A percentile compares a stretch with the other conserved stretches of the same genome.
Evolutionary conservation across 257 asterid genomes (phyloP).

Genomic region (Pogostemon cablin): DNA sequence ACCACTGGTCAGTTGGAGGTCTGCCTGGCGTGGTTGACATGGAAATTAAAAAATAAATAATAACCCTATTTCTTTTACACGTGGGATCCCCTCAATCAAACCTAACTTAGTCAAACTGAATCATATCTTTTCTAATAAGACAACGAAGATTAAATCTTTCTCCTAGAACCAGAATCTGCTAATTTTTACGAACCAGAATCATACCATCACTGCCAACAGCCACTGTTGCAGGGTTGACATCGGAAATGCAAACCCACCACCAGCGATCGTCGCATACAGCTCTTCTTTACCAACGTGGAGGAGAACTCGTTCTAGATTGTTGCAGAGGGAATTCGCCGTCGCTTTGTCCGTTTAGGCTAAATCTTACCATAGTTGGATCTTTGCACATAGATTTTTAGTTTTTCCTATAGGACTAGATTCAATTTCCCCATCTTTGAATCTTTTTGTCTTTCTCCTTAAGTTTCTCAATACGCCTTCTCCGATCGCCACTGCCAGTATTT

Average conservation of each 20-base stretch:
- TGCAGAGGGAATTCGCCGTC: slow-evolving; percentile 65
- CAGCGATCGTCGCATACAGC: slow-evolving; percentile 28
- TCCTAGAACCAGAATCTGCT: no score
- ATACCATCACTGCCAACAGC: no score
- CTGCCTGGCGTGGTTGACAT: no score
- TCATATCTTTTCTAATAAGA: no score
- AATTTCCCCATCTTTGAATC: slow-evolving; percentile 61
- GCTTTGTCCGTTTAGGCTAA: slow-evolving; percentile 83
- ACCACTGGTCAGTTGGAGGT: no score
- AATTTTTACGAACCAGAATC: no score
- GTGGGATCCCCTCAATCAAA: no score
- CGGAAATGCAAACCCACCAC: neutral
- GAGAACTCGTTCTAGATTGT: slow-evolving; percentile 66
- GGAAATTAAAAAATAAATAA: no score
- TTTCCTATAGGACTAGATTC: slow-evolving; percentile 62
- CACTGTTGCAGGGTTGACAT: no score
- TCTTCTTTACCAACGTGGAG: slow-evolving; percentile 48
- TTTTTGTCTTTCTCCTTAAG: slow-evolving; percentile 74
- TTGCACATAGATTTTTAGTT: slow-evolving; percentile 52
- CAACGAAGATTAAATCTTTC: no score
- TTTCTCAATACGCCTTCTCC: slow-evolving; percentile 57
- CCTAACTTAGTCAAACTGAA: no score
- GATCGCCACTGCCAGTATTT: slow-evolving; percentile 45
- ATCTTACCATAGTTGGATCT: slow-evolving; percentile 70
- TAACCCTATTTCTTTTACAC: no score